These are phyloP conservation scores for Penicillium sp. DNA, from an alignment of 2,329 filamentous ascomycete species.

Conservation along the genomic window DNA sequence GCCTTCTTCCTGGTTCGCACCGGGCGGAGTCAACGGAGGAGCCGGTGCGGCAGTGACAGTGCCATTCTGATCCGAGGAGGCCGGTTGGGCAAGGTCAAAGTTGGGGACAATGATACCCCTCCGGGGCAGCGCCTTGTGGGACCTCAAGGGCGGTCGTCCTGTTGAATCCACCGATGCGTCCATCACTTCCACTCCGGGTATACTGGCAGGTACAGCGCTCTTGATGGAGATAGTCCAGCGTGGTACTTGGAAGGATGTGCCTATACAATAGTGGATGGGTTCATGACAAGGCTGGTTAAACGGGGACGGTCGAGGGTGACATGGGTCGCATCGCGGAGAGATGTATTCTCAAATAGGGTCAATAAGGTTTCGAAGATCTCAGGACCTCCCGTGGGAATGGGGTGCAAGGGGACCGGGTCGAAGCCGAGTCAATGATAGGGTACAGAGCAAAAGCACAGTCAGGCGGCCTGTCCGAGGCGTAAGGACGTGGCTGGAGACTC, in stretches of 20 bases:
- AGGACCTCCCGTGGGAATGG: neutral
- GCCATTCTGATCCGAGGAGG: slow-evolving; percentile 23
- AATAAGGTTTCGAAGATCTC: slow-evolving; percentile 10
- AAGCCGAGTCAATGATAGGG: neutral
- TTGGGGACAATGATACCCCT: slow-evolving; percentile 28
- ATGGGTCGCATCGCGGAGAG: slow-evolving; percentile 15
- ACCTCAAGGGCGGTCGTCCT: slow-evolving; percentile 34
- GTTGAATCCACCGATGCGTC: slow-evolving; percentile 27
- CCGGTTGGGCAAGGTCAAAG: slow-evolving; percentile 23
- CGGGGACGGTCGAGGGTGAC: slow-evolving; percentile 1
- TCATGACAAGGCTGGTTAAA: slow-evolving; percentile 6
- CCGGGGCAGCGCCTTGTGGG: slow-evolving; percentile 41
- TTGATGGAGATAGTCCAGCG: neutral
- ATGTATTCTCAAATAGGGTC: neutral
- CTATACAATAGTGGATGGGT: neutral
- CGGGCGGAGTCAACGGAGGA: slow-evolving; percentile 40
- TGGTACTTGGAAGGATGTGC: neutral
- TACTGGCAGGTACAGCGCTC: neutral
- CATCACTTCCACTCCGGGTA: slow-evolving; percentile 17
- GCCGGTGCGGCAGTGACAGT: slow-evolving; percentile 25
- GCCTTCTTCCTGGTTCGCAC: slow-evolving; percentile 24
- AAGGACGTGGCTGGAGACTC: neutral
- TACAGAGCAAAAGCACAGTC: neutral
- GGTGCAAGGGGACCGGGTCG: slow-evolving; percentile 14
- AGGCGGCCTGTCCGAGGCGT: neutral